Conservation (phyloP, 495 filamentous ascomycete species). For the Aspergillus nidulans region DNA sequence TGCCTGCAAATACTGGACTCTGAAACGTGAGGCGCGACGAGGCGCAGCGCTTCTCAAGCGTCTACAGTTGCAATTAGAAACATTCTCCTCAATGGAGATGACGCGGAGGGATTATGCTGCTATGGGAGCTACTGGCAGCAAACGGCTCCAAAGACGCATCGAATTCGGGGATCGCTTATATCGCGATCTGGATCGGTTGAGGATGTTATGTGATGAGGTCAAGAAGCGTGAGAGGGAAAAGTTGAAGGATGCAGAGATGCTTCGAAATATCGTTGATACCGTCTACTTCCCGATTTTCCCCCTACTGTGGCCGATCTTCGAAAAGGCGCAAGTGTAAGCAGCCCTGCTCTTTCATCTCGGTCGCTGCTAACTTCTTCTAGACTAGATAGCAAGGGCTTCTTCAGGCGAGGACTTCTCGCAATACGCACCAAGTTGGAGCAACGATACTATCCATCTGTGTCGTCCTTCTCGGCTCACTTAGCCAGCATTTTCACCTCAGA, state of each 20-base stretch:
- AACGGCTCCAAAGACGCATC: conserved; percentile 72
- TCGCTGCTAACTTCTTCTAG: conserved; percentile 47
- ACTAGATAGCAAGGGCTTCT: conserved; percentile 67
- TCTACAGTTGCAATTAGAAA: conserved; percentile 80
- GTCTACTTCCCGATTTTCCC: conserved; percentile 86
- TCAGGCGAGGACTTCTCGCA: conserved; percentile 57
- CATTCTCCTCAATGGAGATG: conserved; percentile 94
- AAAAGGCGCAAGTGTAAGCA: conserved; percentile 71
- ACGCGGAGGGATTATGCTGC: conserved; percentile 86
- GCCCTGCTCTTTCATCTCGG: not conserved
- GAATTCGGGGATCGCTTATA: conserved; percentile 78
- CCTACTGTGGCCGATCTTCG: conserved; percentile 72
- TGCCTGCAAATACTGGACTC: conserved; percentile 93
- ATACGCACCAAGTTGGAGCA: conserved; percentile 63
- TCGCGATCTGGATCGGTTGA: conserved; percentile 69
- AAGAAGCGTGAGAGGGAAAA: conserved; percentile 70
- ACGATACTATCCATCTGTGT: conserved; percentile 69
- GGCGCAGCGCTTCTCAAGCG: conserved; percentile 90
- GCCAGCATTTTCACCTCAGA: conserved; percentile 63
- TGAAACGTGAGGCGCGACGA: conserved; percentile 88
- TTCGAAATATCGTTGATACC: conserved; percentile 72
- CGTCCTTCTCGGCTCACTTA: conserved; percentile 70
- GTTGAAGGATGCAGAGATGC: conserved; percentile 67
- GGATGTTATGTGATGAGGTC: conserved; percentile 60
- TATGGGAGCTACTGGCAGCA: conserved; percentile 79